phyloP scores from a whole-genome alignment of 2,329 filamentous ascomycete genomes.

The Alternaria rosae region DNA sequence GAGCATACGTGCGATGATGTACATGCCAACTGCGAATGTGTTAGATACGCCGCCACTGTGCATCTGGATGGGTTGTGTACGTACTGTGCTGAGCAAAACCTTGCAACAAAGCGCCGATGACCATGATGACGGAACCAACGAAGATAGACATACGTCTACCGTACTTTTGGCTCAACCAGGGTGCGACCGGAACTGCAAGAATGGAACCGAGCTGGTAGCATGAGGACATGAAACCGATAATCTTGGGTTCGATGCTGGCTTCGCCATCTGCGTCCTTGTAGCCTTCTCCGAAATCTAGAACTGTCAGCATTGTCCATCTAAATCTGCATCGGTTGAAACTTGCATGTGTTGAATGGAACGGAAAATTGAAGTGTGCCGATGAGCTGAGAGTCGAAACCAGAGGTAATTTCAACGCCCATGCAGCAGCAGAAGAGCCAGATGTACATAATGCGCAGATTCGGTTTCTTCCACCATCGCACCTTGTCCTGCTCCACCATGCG shows the following conservation, averaged over 20 bases:
- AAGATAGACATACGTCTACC: constrained; percentile 66
- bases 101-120: constrained; percentile 67
- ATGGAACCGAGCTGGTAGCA: constrained; percentile 49
- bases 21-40: constrained; percentile 58
- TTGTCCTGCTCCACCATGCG: constrained; percentile 53
- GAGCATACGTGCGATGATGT: constrained; percentile 65
- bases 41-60: constrained; percentile 10
- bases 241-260: constrained; percentile 29
- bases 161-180: constrained; percentile 49
- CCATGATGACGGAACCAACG: constrained; percentile 64
- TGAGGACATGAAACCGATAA: constrained; percentile 46
- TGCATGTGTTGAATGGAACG: constrained; percentile 45
- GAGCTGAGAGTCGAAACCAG: constrained; percentile 49
- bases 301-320: constrained; percentile 9
- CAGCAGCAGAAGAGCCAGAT: constrained; percentile 47
- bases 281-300: constrained; percentile 40
- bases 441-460: constrained; percentile 50
- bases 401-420: constrained; percentile 51
- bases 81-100: constrained; percentile 52
- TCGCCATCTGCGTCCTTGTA: constrained; percentile 28
- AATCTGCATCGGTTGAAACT: not conserved
- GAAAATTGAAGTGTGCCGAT: constrained; percentile 50
- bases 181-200: constrained; percentile 42
- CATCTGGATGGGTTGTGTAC: not conserved
- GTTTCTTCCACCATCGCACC: constrained; percentile 54